Percentiles rank a stretch among this genome's conserved stretches.
phyloP scores from a whole-genome alignment of 306 rosid genomes.

The Sechiopsis laciniata region DNA sequence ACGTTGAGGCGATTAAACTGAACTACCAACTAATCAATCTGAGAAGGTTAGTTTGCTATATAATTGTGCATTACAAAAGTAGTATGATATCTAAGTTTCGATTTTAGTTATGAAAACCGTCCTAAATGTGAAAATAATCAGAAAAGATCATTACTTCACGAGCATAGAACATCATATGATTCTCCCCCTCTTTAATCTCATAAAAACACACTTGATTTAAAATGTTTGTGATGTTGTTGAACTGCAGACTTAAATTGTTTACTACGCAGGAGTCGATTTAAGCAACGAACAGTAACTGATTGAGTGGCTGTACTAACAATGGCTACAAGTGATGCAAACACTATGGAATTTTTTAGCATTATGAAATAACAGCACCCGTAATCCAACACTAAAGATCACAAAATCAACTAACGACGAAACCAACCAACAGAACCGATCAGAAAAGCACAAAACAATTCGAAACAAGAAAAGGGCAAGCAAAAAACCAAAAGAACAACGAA shows the following conservation, averaged over 20 bases:
- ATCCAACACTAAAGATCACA: no score
- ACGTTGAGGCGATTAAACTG: neutral
- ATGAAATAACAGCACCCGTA: neutral
- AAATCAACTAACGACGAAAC: no score
- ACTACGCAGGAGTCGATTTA: neutral
- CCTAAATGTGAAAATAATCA: no score
- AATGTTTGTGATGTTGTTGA: neutral
- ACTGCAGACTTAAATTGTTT: neutral
- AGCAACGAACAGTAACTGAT: conserved; percentile 12
- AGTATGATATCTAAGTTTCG: neutral
- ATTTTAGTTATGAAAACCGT: no score
- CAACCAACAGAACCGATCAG: no score
- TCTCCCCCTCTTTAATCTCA: neutral
- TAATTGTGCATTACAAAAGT: neutral
- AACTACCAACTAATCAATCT: neutral
- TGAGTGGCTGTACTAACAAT: no score
- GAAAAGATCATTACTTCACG: no score
- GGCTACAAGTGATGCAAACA: neutral
- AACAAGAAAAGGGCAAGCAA: conserved; percentile 4
- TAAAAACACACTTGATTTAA: neutral
- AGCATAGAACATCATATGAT: no score
- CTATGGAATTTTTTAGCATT: no score
- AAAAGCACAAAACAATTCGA: neutral
- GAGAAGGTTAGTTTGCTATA: neutral
- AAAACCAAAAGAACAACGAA: conserved; percentile 8